Evolutionary conservation across 352 stramenopile species (phyloP), one percentile per base, ranked within the genome.

Genomic region (Aphanomyces astaci): DNA sequence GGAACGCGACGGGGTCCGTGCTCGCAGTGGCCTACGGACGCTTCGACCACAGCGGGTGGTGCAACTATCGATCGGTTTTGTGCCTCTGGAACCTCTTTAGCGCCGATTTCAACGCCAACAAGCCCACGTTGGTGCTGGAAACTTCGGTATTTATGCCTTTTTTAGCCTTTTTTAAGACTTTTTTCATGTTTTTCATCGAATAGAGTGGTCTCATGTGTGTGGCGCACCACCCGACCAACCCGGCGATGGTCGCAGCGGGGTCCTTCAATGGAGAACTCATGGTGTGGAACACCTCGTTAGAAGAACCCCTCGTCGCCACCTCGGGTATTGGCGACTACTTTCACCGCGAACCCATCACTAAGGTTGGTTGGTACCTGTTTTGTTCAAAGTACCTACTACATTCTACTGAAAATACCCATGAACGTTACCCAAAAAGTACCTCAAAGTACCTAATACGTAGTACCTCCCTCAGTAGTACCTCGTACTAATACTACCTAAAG

Each of bases 311-410:
- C 10, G 82, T 91, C 54, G 81, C 79, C 13, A 79, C 81, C 33
- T 93, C 87, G 0, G 78, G 80, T 4, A 95, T 96, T 24, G 86
- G 86, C n/a, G 88, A 96, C 64, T 92, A 93, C 65, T 94, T 91
- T 66, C 88, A 95, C 67, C 79, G 87, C 40, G 86, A 96, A 66
- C 87, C 87, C 0, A 81, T 96, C 15, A 88, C 86, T 25, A 86
- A 90, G 36, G 36, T 15, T 15, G 7, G 36, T 43, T 7, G 7
- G 36, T 15, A 15, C 36, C 7, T 15, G 7, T 15, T 43, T 15
- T 43, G 36, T 13, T 24, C 10, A 3, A 32, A 36, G 2, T 32
- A 36, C 36, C 7, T 43, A 15, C 36, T 7, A 7, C 36, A 43
- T n/a, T n/a, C n/a, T n/a, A n/a, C n/a, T n/a, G n/a, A n/a, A n/a